Base-by-base conservation (phyloP, 73 alveolate genomes). In the Paramecium biaurelia region DNA sequence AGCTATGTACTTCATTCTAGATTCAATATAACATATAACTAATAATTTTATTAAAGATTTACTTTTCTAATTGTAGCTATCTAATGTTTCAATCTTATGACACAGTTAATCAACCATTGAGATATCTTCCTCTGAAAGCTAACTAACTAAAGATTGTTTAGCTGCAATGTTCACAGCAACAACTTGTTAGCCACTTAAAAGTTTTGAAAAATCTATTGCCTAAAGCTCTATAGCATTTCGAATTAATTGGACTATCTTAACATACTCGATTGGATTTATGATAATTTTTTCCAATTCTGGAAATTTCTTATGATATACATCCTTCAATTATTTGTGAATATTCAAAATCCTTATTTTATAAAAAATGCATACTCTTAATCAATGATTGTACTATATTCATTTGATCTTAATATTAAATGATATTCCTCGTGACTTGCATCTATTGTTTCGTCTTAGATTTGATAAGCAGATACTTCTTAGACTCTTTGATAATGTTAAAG, bases 201-300 rank as follows among this genome's bases (percentile, higher is more conserved):
- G 92, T 5, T 94, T 82, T 2, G 94, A 76, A 58, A 96, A 92
- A 24, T 97, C 99, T 68, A 92, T 92, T 59, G 95, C 93, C 67
- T 95, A 76, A 34, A 94, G 93, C 68, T 92, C 95, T 14, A 85
- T 79, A 68, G 95, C 93, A 84, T 94, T 94, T 85, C 93, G 96
- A 23, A 98, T 96, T 23, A 92, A 93, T 92, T 92, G 92, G 42
- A 97, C 97, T 41, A 98, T 92, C 85, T 94, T 96, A 15, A 97
- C 97, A 85, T 93, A 98, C 57, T 97, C 99, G 21, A 95, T 76
- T 23, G 99, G 98, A 85, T 94, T 96, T 30, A 95, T 84, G 14
- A 98, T 95, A n/a, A 98, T 93, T 12, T 96, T 85, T 58, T 97
- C 98, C 42, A 98, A 92, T 92, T 98, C 99, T 32, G 97, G 94